Evolutionary conservation across 306 rosid genomes (phyloP), one percentile per base, ranked within the genome.

Genomic region (Psophocarpus tetragonolobus): DNA sequence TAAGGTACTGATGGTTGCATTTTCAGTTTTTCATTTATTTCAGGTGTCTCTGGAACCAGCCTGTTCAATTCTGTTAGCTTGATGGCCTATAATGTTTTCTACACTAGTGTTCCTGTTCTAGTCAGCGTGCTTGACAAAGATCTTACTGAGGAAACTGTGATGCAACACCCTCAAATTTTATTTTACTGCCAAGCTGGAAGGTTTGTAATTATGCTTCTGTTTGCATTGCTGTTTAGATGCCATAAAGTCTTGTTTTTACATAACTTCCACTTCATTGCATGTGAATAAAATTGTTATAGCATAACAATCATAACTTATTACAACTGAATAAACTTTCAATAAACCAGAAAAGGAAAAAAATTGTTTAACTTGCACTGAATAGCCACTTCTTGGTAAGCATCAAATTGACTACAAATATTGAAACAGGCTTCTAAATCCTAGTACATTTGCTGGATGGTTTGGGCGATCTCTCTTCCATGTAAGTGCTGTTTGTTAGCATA

Each of bases 31-130:
- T 96, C 99, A 81, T 96, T 96, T 82, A 83, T 92, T 77, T 96
- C 99, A 87, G 99, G 99, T 39, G 96, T 96, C 78, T 96, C 99
- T 62, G 99, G 99, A 82, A 90, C 99, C 68, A 96, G 99, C 87
- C 97, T 96, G 76, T 96, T 96, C 81, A 96, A 96, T 81, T 96
- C 99, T 73, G 96, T 96, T 61, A 96, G 99, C 90, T 86, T 96
- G 94, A 96, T 96, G 99, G 99, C 99, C 75, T 96, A 96, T 82
- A 96, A 96, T 88, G 99, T 96, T 84, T 91, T 96, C 91, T 96
- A 92, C 88, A 95, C 99, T 8, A 95, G 99, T 81, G 83, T 95
- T 75, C 99, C 99, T 67, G 97, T 95, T 81, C 88, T 92, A 76
- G 97, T 87, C 79, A 91, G 99, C 15, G 96, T 87, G 74, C 97